phyloP scores from a whole-genome alignment of 768 basidiomycete species.

The Tephrocybe sp. region DNA sequence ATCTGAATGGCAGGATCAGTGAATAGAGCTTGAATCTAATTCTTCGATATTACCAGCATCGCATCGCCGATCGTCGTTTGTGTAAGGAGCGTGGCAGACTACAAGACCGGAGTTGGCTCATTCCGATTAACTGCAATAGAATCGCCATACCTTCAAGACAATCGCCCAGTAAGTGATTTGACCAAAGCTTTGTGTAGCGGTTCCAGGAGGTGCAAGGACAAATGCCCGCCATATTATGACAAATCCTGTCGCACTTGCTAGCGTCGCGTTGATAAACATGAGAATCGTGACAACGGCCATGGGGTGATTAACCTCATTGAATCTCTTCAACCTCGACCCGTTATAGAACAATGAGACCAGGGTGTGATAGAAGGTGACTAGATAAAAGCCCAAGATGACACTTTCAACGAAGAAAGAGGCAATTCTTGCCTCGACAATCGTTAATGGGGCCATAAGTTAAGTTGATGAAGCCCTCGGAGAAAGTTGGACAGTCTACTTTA shows the following conservation, averaged over 20 bases:
- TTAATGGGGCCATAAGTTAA: neutral
- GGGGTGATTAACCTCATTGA: conserved; percentile 6
- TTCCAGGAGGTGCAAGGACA: conserved; percentile 11
- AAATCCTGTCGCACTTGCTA: conserved; percentile 5
- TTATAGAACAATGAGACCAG: conserved; percentile 1
- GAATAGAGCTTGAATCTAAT: too few relatives aligned
- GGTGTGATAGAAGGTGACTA: conserved; percentile 13
- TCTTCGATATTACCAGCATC: conserved; percentile 13
- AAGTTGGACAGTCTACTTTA: too few relatives aligned
- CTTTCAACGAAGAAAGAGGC: conserved; percentile 9
- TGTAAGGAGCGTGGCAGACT: conserved; percentile 14
- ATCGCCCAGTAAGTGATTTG: conserved; percentile 16
- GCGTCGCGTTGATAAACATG: conserved; percentile 11
- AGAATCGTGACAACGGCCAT: conserved; percentile 8
- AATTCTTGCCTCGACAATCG: conserved; percentile 4
- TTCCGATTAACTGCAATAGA: neutral
- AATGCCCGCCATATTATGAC: conserved; percentile 15
- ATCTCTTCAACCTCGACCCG: conserved; percentile 4
- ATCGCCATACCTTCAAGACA: conserved; percentile 16
- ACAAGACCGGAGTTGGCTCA: neutral
- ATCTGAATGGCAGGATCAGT: conserved; percentile 1
- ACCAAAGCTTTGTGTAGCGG: conserved; percentile 3
- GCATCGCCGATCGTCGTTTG: conserved; percentile 19
- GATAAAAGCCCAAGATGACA: conserved; percentile 14
- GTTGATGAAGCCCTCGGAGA: too few relatives aligned